Percentiles rank a stretch among this genome's conserved stretches.
phyloP scores from a whole-genome alignment of 73 alveolate genomes.

The Diophrys appendiculata region DNA sequence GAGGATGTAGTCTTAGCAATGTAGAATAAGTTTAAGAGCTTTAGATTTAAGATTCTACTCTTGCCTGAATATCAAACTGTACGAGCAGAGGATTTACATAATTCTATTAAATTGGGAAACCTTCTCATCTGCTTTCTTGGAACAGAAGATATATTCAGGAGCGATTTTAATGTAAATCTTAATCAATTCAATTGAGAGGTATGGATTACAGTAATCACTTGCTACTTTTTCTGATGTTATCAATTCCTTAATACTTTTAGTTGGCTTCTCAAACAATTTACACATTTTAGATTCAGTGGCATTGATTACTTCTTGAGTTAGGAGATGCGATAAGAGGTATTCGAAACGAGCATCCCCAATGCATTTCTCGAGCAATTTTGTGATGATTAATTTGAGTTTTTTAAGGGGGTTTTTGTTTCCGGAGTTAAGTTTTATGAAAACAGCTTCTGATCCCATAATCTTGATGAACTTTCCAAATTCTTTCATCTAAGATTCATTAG shows the following conservation, averaged over 20 bases:
- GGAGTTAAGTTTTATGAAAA: too few relatives aligned
- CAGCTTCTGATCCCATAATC: conserved; percentile 2
- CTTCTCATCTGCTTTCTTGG: neutral
- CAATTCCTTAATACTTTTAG: neutral
- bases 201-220: neutral
- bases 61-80: neutral
- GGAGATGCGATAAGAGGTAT: neutral
- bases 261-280: neutral
- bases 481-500: neutral
- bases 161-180: neutral
- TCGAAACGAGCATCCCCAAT: neutral
- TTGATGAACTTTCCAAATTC: neutral
- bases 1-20: neutral
- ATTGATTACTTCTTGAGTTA: neutral
- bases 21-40: neutral
- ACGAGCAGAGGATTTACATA: neutral
- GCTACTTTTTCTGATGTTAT: neutral
- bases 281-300: neutral
- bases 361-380: neutral
- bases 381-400: too few relatives aligned
- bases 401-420: neutral
- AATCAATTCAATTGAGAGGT: neutral
- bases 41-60: neutral
- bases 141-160: neutral
- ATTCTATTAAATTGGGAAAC: neutral